A percentile compares a stretch with the other conserved stretches of the same genome.
Evolutionary conservation across 345 rosid genomes (phyloP).

Genomic region (Corchorus capsularis): DNA sequence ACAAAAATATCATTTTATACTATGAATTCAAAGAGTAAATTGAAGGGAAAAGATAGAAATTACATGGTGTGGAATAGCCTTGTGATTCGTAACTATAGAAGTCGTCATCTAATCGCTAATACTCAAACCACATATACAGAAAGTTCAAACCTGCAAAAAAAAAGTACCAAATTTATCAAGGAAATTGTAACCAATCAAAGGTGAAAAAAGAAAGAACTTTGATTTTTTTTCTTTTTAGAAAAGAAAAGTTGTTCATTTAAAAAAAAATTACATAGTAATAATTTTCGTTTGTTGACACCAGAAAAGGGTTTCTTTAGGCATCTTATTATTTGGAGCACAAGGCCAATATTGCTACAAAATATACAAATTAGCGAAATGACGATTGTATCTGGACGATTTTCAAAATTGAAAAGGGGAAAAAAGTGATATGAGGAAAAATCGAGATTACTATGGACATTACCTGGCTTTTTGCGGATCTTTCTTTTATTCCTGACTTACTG

Average conservation of each 20-base stretch:
- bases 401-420: background rate
- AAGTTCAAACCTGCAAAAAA: constrained; percentile 2
- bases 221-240: too few relatives aligned
- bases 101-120: constrained; percentile 6
- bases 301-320: background rate
- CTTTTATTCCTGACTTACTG: background rate
- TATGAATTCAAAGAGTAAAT: background rate
- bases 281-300: background rate
- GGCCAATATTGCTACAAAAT: background rate
- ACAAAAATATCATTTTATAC: background rate
- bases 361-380: background rate
- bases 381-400: background rate
- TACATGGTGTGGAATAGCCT: constrained; percentile 8
- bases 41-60: background rate
- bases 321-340: background rate
- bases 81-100: background rate
- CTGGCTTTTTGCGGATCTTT: background rate
- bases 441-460: background rate
- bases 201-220: too few relatives aligned
- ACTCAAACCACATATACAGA: background rate
- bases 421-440: background rate
- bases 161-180: background rate
- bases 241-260: background rate
- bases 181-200: background rate
- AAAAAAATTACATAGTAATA: background rate